Conservation (phyloP, 306 rosid species). For the Erythrophleum fordii region DNA sequence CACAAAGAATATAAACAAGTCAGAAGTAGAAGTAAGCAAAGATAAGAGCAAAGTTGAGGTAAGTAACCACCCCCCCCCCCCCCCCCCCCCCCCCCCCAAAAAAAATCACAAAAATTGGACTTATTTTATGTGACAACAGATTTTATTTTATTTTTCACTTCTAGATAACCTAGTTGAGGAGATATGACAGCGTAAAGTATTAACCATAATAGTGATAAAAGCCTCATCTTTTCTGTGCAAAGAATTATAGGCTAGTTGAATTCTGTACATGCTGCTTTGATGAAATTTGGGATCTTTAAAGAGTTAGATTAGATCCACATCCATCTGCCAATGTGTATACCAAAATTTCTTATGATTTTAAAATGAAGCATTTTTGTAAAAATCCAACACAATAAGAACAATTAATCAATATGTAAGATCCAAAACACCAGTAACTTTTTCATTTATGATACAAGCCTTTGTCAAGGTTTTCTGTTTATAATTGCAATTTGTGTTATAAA, state of each 20-base stretch:
- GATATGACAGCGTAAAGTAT: slow-evolving; percentile 7
- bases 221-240: neutral
- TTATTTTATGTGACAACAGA: slow-evolving; percentile 4
- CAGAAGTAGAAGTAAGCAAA: slow-evolving; percentile 43
- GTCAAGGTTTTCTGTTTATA: slow-evolving; percentile 3
- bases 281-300: neutral
- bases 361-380: slow-evolving; percentile 17
- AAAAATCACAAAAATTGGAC: neutral
- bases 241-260: neutral
- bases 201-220: neutral
- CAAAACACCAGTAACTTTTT: neutral
- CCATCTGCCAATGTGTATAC: neutral
- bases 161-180: slow-evolving; percentile 15
- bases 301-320: neutral
- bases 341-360: neutral
- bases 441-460: slow-evolving; percentile 1
- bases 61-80: too few species aligned
- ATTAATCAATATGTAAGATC: slow-evolving; percentile 5
- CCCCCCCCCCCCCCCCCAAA: too few species aligned
- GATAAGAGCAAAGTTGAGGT: slow-evolving; percentile 73
- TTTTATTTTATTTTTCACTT: slow-evolving; percentile 14
- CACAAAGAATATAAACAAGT: slow-evolving; percentile 57
- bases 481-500: slow-evolving; percentile 18
- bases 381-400: slow-evolving; percentile 4
- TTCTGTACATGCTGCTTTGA: slow-evolving; percentile 10